phyloP scores from a whole-genome alignment of 2,329 filamentous ascomycete genomes.

The Fusarium sp. region DNA sequence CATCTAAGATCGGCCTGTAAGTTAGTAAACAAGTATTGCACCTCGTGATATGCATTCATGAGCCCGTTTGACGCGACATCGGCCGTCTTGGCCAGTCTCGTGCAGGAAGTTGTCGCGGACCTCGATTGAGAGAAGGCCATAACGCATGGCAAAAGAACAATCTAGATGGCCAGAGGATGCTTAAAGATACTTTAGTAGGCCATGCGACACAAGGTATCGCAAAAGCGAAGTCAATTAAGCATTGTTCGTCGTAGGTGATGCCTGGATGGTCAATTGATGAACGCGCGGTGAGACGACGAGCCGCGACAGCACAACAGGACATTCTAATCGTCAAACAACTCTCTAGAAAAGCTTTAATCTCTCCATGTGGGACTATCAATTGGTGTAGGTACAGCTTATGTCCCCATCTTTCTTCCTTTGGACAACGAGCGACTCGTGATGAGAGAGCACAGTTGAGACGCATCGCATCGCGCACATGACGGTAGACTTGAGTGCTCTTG shows the following conservation, averaged over 20 bases:
- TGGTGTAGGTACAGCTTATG: rapidly evolving
- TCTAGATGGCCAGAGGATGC: too few species aligned
- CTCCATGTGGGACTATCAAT: rapidly evolving
- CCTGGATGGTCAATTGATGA: background rate
- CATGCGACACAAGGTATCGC: rapidly evolving
- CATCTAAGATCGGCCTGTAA: rapidly evolving
- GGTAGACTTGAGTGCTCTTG: background rate
- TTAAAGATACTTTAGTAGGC: too few species aligned
- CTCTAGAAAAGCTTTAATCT: rapidly evolving
- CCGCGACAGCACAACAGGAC: too few species aligned
- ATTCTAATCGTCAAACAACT: rapidly evolving
- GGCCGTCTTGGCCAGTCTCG: background rate
- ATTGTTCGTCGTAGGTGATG: background rate
- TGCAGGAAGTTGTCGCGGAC: background rate
- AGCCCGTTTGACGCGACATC: rapidly evolving
- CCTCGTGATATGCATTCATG: rapidly evolving
- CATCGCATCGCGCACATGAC: background rate
- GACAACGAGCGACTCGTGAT: background rate
- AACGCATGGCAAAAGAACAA: too few species aligned
- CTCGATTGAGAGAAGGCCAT: background rate
- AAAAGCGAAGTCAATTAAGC: background rate
- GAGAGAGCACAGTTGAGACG: background rate
- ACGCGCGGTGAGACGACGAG: rapidly evolving
- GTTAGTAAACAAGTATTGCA: rapidly evolving
- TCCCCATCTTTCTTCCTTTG: background rate